phyloP scores from a whole-genome alignment of 208 protist species.

The Trypanosoma grayi region DNA sequence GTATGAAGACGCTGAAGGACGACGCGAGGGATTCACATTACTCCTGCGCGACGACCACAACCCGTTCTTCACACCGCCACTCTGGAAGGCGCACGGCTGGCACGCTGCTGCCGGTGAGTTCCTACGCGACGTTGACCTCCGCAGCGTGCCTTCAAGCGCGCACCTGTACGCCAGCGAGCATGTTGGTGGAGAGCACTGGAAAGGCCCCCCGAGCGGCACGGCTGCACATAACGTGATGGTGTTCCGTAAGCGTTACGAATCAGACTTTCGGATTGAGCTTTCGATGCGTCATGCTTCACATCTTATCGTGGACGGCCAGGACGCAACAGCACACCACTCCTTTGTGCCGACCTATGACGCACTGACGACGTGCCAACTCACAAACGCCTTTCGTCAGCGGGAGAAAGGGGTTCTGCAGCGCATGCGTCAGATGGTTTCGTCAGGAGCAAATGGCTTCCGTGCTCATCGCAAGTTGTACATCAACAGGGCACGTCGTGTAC shows the following conservation, averaged over 20 bases:
- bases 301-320: conserved; percentile 10
- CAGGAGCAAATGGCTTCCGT: conserved; percentile 37
- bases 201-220: conserved; percentile 16
- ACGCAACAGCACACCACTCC: conserved; percentile 13
- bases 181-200: conserved; percentile 22
- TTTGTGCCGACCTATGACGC: conserved; percentile 40
- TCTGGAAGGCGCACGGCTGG: conserved; percentile 63
- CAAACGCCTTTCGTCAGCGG: conserved; percentile 66
- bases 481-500: conserved; percentile 31
- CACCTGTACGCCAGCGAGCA: conserved; percentile 39
- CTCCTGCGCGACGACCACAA: conserved; percentile 63
- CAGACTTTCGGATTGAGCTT: conserved; percentile 72
- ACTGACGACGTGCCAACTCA: conserved; percentile 73
- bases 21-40: conserved; percentile 48
- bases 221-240: conserved; percentile 61
- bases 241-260: conserved; percentile 63
- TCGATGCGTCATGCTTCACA: conserved; percentile 50
- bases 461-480: conserved; percentile 46
- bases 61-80: conserved; percentile 51
- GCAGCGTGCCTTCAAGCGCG: conserved; percentile 35
- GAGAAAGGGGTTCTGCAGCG: conserved; percentile 59
- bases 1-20: conserved; percentile 28
- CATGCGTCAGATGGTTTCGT: conserved; percentile 47
- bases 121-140: conserved; percentile 42
- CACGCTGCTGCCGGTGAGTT: conserved; percentile 29